These are phyloP conservation scores for Zea mays DNA, from an alignment of 176 grass and related monocot genomes.

Conservation along the genomic window Zm-B73-REFERENCE-NAM-5.0 NC_050101.1:158867001-158867500, in stretches of 20 bases:
- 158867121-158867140: constrained; percentile 43
- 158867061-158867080: constrained; percentile 31
- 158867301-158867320: constrained; percentile 1
- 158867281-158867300: constrained; percentile 39
- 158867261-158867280: constrained; percentile 33
- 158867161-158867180: background rate
- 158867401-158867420: constrained; percentile 4
- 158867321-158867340: background rate
- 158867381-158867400: background rate
- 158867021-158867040: constrained; percentile 15
- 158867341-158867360: constrained; percentile 23
- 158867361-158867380: constrained; percentile 14
- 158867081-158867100: constrained; percentile 29
- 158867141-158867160: constrained; percentile 23
- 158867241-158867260: constrained; percentile 42
- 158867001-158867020: constrained; percentile 27
- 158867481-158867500: constrained; percentile 48
- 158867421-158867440: background rate
- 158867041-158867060: constrained; percentile 34
- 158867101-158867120: constrained; percentile 28
- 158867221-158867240: constrained; percentile 32
- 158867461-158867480: constrained; percentile 31
- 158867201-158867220: background rate
- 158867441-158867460: constrained; percentile 28
- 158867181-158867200: constrained; percentile 6